Conservation (phyloP, 306 rosid genomes). For the Cotoneaster glaucophyllus region DNA sequence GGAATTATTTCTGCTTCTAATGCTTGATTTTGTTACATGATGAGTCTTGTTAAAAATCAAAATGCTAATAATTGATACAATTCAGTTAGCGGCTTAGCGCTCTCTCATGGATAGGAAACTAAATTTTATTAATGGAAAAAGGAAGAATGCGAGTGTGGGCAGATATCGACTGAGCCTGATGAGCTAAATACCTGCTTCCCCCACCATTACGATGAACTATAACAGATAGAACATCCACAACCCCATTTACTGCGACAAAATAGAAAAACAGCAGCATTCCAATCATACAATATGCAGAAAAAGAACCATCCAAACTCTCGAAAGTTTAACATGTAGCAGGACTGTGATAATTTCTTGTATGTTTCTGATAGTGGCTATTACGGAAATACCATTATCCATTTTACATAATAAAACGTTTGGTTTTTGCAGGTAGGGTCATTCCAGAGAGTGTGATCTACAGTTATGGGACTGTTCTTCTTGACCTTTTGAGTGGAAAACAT, state of each 20-base stretch:
- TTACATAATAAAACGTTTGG: background rate
- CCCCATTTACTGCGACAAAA: background rate
- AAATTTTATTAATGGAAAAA: background rate
- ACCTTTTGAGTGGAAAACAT: constrained; percentile 11
- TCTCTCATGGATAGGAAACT: background rate
- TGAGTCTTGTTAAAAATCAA: background rate
- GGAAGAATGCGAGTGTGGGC: background rate
- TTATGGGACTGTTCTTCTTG: constrained; percentile 11
- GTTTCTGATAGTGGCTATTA: background rate
- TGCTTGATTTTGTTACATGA: background rate
- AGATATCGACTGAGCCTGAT: background rate
- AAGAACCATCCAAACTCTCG: background rate
- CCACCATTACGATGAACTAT: background rate
- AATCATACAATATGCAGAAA: background rate
- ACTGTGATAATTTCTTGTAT: background rate
- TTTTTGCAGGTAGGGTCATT: constrained; percentile 4
- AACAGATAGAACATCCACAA: background rate
- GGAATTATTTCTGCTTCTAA: background rate
- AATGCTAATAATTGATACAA: background rate
- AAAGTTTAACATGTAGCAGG: background rate
- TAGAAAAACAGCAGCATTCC: background rate
- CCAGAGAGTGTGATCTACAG: constrained; percentile 14
- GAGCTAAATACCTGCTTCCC: background rate
- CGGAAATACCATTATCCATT: background rate
- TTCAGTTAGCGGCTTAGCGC: background rate